A percentile compares a stretch with the other conserved stretches of the same genome.
Conservation (phyloP, 2,329 filamentous ascomycete species). For the Fusarium lyarnte region DNA sequence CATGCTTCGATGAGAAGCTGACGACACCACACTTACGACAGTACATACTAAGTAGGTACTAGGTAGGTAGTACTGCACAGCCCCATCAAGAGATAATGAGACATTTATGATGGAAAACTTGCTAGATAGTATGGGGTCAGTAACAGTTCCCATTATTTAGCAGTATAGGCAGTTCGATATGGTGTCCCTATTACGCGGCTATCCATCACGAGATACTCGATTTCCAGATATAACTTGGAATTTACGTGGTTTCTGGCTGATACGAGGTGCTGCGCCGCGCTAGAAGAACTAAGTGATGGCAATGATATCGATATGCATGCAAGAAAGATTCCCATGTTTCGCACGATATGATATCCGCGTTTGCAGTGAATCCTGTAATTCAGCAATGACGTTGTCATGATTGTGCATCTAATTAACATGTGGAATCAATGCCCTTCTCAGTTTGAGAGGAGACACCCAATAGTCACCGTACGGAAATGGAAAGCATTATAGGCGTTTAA, state of each 20-base stretch:
- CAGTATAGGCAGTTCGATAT: neutral
- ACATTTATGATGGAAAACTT: neutral
- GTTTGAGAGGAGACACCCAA: neutral
- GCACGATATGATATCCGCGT: neutral
- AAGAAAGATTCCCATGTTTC: neutral
- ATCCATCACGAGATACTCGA: neutral
- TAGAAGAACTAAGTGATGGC: neutral
- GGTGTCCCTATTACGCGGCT: conserved; percentile 2
- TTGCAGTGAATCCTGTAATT: neutral
- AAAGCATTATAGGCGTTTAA: neutral
- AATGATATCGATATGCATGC: neutral
- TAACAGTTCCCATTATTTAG: neutral
- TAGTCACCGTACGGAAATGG: neutral
- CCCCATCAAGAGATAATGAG: neutral
- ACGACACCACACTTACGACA: neutral
- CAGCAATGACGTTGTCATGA: neutral
- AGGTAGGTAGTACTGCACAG: neutral
- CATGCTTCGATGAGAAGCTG: neutral
- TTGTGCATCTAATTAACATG: neutral
- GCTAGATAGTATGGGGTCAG: neutral
- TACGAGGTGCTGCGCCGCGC: conserved; percentile 30
- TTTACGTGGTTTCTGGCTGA: neutral
- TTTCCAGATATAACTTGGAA: neutral
- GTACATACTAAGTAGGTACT: no score
- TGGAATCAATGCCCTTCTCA: neutral